These are phyloP conservation scores for Phytophthora cactorum DNA, from an alignment of 352 stramenopile species.

Conservation along the genomic window DNA sequence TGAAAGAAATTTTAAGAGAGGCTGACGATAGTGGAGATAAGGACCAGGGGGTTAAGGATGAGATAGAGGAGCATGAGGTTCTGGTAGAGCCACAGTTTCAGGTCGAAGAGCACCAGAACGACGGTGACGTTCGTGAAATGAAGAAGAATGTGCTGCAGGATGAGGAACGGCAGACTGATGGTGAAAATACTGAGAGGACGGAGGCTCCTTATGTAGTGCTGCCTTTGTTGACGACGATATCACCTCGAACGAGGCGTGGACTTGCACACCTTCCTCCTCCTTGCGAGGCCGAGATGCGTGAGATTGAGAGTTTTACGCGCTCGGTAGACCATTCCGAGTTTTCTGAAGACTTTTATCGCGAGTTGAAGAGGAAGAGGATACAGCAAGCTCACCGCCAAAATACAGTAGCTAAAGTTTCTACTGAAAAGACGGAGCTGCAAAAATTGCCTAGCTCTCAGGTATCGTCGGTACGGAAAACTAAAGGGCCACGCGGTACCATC, in stretches of 20 bases:
- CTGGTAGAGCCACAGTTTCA: constrained; percentile 5
- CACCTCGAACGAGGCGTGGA: constrained; percentile 48
- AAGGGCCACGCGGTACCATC: constrained; percentile 7
- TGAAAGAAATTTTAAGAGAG: constrained; percentile 40
- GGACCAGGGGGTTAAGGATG: not conserved
- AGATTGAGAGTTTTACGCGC: constrained; percentile 51
- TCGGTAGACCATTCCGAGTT: constrained; percentile 36
- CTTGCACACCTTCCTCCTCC: constrained; percentile 50
- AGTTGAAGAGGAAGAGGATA: constrained; percentile 28
- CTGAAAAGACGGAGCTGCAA: not conserved
- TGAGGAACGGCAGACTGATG: not conserved
- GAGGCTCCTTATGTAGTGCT: constrained; percentile 18
- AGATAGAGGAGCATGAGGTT: not conserved
- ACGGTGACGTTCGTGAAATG: not conserved
- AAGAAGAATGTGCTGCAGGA: not conserved
- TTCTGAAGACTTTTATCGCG: constrained; percentile 43
- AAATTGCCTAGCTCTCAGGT: not conserved
- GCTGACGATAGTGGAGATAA: not conserved
- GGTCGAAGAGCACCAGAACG: not conserved
- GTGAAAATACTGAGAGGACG: not conserved
- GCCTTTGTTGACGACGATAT: constrained; percentile 57
- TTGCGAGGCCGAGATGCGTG: constrained; percentile 39
- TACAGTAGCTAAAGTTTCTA: not conserved
- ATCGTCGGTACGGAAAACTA: constrained; percentile 3
- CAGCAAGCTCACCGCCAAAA: constrained; percentile 9